Conservation (phyloP, 805 yeast species). For the Cephaloascus fragrans region DNA sequence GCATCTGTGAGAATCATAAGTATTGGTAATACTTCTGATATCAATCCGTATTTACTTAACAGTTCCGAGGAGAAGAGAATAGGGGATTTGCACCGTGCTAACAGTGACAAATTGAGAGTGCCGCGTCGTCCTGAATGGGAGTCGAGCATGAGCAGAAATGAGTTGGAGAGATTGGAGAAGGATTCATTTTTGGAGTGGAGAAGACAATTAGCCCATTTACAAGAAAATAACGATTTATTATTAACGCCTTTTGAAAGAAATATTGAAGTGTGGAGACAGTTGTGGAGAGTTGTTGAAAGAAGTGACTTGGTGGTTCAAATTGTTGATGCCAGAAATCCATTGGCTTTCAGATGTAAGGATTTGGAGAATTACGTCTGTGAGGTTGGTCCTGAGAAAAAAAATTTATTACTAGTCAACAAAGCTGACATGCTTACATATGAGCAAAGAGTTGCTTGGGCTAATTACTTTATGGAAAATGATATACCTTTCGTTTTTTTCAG, state of each 20-base stretch:
- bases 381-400: constrained; percentile 63
- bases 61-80: constrained; percentile 56
- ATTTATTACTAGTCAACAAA: constrained; percentile 80
- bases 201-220: constrained; percentile 74
- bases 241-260: constrained; percentile 96
- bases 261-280: constrained; percentile 94
- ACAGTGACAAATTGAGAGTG: constrained; percentile 65
- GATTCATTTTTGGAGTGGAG: constrained; percentile 93
- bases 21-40: constrained; percentile 41
- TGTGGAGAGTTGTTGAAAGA: constrained; percentile 96
- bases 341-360: constrained; percentile 82
- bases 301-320: constrained; percentile 92
- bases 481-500: constrained; percentile 88
- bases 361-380: constrained; percentile 77
- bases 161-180: constrained; percentile 80
- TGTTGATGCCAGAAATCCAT: constrained; percentile 94
- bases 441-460: constrained; percentile 85
- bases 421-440: constrained; percentile 75
- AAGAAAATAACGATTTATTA: constrained; percentile 75
- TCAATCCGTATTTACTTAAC: constrained; percentile 52
- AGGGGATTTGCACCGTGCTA: constrained; percentile 53
- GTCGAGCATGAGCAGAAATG: constrained; percentile 55
- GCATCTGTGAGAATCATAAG: constrained; percentile 78
- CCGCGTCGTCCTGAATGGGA: constrained; percentile 93
- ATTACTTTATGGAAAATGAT: constrained; percentile 56